These are phyloP conservation scores for Leptomonas pyrrhocoris DNA, from an alignment of 208 protist genomes.

Conservation along the genomic window DNA sequence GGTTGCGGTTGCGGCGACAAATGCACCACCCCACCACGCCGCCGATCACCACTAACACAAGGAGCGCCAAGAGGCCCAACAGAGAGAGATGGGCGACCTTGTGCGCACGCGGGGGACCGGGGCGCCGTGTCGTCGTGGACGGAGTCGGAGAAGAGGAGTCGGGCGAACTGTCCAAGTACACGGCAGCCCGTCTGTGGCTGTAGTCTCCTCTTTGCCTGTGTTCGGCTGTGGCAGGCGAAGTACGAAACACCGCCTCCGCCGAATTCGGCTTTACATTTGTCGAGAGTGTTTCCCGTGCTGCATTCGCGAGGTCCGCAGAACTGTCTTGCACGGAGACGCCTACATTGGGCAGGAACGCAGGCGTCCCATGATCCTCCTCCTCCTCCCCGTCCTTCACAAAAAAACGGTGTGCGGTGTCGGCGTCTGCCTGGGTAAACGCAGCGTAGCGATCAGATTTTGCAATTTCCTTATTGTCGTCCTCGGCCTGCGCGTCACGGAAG, in stretches of 20 bases:
- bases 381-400: too few relatives aligned
- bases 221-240: too few relatives aligned
- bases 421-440: background rate
- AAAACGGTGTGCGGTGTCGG: background rate
- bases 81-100: slow-evolving; percentile 13
- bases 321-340: too few relatives aligned
- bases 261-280: too few relatives aligned
- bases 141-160: background rate
- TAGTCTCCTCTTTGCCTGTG: too few relatives aligned
- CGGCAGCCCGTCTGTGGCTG: too few relatives aligned
- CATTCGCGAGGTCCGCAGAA: too few relatives aligned
- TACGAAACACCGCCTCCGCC: too few relatives aligned
- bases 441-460: background rate
- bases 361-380: too few relatives aligned
- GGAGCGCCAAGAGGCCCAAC: slow-evolving; percentile 38
- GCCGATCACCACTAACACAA: slow-evolving; percentile 41
- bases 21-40: slow-evolving; percentile 35
- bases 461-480: background rate
- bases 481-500: background rate
- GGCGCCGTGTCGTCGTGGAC: background rate
- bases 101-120: background rate
- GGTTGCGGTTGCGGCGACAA: slow-evolving; percentile 44
- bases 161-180: too few relatives aligned
- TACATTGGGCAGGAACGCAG: too few relatives aligned
- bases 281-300: too few relatives aligned